These are phyloP conservation scores for Haplosporangium gracile DNA, from an alignment of 192 early-diverging fungal species.

Conservation along the genomic window DNA sequence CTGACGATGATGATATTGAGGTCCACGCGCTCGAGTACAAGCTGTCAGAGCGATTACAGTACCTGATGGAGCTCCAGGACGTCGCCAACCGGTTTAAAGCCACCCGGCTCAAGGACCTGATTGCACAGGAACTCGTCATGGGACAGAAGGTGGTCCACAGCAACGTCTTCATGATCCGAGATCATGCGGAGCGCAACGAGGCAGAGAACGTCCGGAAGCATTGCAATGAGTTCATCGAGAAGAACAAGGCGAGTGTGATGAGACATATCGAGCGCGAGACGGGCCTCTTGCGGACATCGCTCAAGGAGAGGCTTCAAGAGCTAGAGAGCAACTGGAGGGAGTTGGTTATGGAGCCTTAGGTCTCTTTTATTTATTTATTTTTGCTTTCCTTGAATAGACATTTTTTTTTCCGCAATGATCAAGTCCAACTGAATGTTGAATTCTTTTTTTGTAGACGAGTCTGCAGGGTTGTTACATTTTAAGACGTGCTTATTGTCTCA, in stretches of 20 bases:
- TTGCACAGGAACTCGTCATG: conserved; percentile 8
- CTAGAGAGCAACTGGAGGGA: no score
- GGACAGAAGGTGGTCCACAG: conserved; percentile 10
- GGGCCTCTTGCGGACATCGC: no score
- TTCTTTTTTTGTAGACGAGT: no score
- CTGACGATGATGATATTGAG: not conserved
- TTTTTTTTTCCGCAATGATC: no score
- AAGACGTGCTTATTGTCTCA: no score
- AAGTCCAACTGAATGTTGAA: no score
- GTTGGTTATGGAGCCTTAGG: no score
- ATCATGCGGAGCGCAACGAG: not conserved
- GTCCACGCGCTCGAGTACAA: not conserved
- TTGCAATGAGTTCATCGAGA: conserved; percentile 18
- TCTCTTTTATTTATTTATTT: no score
- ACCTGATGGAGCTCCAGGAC: conserved; percentile 8
- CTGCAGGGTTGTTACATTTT: no score
- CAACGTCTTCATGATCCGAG: conserved; percentile 20
- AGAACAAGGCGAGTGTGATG: not conserved
- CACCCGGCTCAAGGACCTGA: conserved; percentile 18
- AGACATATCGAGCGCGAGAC: not conserved
- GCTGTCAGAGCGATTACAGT: conserved; percentile 1
- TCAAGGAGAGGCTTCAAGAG: no score
- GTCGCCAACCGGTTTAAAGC: conserved; percentile 4
- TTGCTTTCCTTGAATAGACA: no score
- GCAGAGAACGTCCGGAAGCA: conserved; percentile 6